phyloP scores from a whole-genome alignment of 306 rosid species.

The Corylus heterophylla region DNA sequence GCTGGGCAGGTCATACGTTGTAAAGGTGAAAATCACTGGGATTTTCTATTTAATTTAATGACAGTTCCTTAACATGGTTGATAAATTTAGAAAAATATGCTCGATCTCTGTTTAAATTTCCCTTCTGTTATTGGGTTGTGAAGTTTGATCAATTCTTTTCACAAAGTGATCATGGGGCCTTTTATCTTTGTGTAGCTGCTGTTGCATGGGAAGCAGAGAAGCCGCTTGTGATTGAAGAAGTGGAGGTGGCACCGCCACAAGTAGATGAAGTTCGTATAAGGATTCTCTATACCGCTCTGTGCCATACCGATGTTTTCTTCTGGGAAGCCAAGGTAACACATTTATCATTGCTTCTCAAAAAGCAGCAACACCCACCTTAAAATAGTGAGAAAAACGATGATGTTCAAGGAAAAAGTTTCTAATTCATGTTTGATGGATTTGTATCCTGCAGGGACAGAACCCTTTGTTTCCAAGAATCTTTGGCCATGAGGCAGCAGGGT shows the following conservation, averaged over 20 bases:
- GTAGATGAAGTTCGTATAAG: conserved; percentile 34
- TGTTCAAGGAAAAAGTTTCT: too few relatives aligned
- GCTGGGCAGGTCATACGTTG: neutral
- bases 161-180: too few relatives aligned
- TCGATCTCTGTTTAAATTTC: too few relatives aligned
- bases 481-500: conserved; percentile 68
- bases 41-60: neutral
- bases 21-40: neutral
- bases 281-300: conserved; percentile 32
- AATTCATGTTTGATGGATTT: too few relatives aligned
- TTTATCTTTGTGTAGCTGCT: conserved; percentile 23
- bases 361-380: too few relatives aligned
- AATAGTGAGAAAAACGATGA: too few relatives aligned
- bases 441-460: conserved; percentile 46
- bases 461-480: conserved; percentile 56
- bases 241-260: conserved; percentile 42
- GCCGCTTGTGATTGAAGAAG: conserved; percentile 40
- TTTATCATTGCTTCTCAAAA: too few relatives aligned
- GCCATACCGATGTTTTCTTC: conserved; percentile 40
- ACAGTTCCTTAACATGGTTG: neutral
- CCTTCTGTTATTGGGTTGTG: too few relatives aligned
- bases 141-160: too few relatives aligned
- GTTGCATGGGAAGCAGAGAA: conserved; percentile 44
- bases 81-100: too few relatives aligned
- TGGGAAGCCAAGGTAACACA: conserved; percentile 40